These are phyloP conservation scores for Malus hybrid DNA, from an alignment of 331 rosid species.

Conservation along the genomic window DNA sequence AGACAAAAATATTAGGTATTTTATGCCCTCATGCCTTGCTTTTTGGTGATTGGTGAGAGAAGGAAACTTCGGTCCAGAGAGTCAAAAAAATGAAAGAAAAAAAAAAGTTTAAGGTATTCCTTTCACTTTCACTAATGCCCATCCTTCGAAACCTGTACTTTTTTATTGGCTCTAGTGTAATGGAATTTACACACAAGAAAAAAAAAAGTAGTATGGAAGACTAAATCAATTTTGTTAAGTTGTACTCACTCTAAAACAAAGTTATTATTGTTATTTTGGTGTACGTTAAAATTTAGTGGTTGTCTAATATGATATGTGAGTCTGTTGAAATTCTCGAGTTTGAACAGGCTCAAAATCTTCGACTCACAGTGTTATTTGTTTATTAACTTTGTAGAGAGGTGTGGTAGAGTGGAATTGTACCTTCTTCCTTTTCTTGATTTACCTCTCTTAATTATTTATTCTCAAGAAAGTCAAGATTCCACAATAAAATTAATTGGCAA, in stretches of 20 bases:
- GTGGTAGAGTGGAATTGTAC: too few species aligned
- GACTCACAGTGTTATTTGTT: background rate
- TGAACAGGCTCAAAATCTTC: background rate
- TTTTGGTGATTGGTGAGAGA: background rate
- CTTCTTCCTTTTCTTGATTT: too few species aligned
- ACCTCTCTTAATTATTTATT: too few species aligned
- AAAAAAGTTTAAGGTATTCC: background rate
- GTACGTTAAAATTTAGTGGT: background rate
- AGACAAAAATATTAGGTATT: slow-evolving; percentile 13
- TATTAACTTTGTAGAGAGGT: too few species aligned
- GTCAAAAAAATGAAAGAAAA: background rate
- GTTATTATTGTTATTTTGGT: background rate
- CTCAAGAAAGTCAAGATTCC: too few species aligned
- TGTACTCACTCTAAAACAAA: background rate
- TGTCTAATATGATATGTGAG: background rate
- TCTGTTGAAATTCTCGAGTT: background rate
- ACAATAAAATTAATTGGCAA: too few species aligned
- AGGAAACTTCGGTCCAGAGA: background rate
- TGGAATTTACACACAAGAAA: background rate
- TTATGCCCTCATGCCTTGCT: slow-evolving; percentile 12
- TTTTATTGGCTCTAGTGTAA: background rate
- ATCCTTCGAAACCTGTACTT: background rate
- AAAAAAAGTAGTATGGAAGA: too few species aligned
- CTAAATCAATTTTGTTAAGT: background rate
- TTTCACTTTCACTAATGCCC: background rate